Conservation (phyloP, 805 yeast species). For the Lachancea waltii region DNA sequence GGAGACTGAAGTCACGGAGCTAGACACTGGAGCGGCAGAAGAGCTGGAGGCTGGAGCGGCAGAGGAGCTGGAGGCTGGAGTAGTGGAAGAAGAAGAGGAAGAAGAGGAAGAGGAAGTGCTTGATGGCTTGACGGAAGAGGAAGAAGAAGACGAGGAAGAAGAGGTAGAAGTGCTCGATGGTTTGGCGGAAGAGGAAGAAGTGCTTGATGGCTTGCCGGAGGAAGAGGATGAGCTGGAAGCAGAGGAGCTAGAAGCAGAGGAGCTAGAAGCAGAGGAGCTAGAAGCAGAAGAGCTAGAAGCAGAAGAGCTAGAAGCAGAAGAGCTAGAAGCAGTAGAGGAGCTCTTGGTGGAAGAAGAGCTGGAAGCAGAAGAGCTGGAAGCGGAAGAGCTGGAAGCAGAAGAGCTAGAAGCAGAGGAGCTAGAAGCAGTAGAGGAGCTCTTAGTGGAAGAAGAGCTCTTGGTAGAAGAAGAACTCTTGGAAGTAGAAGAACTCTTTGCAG, state of each 20-base stretch:
- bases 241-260: conserved; percentile 21
- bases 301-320: conserved; percentile 21
- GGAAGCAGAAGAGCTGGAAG: conserved; percentile 28
- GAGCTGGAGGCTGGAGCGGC: conserved; percentile 33
- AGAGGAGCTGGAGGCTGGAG: conserved; percentile 31
- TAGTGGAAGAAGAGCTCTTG: conserved; percentile 30
- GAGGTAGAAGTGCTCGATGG: conserved; percentile 26
- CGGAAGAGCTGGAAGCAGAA: conserved; percentile 22
- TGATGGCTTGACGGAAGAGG: too few species aligned
- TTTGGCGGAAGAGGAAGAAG: conserved; percentile 16
- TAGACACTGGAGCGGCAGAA: conserved; percentile 37
- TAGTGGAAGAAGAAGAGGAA: conserved; percentile 22
- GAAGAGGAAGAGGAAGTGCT: conserved; percentile 30
- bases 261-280: conserved; percentile 16
- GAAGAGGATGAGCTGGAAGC: conserved; percentile 16
- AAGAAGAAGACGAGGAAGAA: conserved; percentile 20
- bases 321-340: conserved; percentile 19
- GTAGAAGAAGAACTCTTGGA: conserved; percentile 33
- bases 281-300: conserved; percentile 22
- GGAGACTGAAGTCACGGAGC: conserved; percentile 4
- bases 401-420: conserved; percentile 26
- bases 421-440: conserved; percentile 31
- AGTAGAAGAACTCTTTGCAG: conserved; percentile 31
- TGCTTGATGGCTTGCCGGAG: conserved; percentile 19
- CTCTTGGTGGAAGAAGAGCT: conserved; percentile 25